Evolutionary conservation across 768 basidiomycete genomes (phyloP), one percentile per base, ranked within the genome.

Genomic region (Leucocoprinus birnbaumii): DNA sequence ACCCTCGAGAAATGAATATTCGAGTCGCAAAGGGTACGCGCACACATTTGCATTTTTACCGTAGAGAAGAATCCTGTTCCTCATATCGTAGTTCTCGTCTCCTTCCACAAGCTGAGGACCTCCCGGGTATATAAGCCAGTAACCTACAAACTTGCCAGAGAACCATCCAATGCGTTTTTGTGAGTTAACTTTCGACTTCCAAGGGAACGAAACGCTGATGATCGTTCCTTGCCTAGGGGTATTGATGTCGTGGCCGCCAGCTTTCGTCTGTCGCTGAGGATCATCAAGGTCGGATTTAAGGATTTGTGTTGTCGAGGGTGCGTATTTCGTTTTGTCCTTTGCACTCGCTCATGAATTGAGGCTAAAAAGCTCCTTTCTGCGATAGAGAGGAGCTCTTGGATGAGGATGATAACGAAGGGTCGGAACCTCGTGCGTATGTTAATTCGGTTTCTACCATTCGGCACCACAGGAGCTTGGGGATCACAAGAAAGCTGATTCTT

Each of bases 291-390:
- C 78, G 89, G 53, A 87, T 98, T 53, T 92, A 97, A 1, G 94
- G 94, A 26, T 98, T 97, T 67, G 94, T 96, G 34, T 73, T 98
- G n/a, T 93, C 91, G 2, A 95, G 95, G 70, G 95, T 97, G 94
- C 95, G 58, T 44, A 82, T 73, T 22, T 13, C 24, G 11, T 11
- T 31, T 9, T 46, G 31, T 19, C 35, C 1, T 21, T 24, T 16
- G 41, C 18, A 53, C 25, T n/a, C 21, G 57, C 13, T 24, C 40
- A 50, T n/a, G 11, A 25, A 14, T 31, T 5, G 26, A n/a, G 18
- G 47, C 6, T 31, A 31, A 11, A 5, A 5, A 5, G 31, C 11
- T 31, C 5, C 5, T 31, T 5, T 31, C 6, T 31, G 31, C 11
- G 27, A 21, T 19, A 73, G 69, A 31, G 75, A 76, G 16, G 73